Conservation (phyloP, 306 rosid genomes). For the Ormosia emarginata region DNA sequence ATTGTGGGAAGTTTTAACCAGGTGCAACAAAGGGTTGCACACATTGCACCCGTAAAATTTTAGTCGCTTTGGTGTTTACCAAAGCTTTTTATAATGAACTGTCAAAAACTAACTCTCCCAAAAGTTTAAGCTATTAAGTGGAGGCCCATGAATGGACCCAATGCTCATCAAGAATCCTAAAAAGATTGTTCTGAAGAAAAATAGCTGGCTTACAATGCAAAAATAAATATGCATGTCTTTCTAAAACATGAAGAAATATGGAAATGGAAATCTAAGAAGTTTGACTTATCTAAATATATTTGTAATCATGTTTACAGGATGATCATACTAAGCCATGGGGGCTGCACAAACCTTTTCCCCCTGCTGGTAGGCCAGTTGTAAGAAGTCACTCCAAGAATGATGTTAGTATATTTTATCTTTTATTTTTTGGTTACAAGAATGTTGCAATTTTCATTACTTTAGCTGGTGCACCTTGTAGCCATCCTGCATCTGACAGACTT, state of each 20-base stretch:
- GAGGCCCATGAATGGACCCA: neutral
- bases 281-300: neutral
- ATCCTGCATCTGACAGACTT: neutral
- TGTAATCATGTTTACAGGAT: slow-evolving; percentile 46
- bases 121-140: neutral
- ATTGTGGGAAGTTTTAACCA: neutral
- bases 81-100: neutral
- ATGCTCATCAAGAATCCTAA: neutral
- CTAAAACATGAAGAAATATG: neutral
- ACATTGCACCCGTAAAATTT: neutral
- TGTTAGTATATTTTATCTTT: slow-evolving; percentile 41
- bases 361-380: slow-evolving; percentile 45
- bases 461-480: neutral
- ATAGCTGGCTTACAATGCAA: neutral
- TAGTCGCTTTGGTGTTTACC: neutral
- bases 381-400: slow-evolving; percentile 54
- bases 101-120: neutral
- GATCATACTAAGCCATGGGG: slow-evolving; percentile 31
- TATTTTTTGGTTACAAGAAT: neutral
- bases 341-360: slow-evolving; percentile 22
- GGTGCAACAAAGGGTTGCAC: neutral
- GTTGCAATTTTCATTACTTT: neutral
- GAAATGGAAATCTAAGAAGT: neutral
- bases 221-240: neutral
- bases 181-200: neutral